These are phyloP conservation scores for Malus hybrid DNA, from an alignment of 331 rosid species.

Conservation along the genomic window DNA sequence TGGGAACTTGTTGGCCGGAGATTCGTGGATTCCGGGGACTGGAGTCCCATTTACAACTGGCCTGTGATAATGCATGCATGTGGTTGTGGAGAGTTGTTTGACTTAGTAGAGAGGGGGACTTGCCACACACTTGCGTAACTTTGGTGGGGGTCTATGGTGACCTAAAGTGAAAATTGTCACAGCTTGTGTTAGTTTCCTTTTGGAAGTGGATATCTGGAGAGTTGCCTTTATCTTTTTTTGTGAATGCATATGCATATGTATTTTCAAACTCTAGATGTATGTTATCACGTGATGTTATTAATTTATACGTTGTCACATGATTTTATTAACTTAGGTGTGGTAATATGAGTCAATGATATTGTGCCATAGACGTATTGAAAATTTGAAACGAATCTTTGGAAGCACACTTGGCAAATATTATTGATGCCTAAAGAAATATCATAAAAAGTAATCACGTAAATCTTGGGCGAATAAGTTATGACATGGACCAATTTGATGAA, in stretches of 20 bases:
- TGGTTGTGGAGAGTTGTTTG: background rate
- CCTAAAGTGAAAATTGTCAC: background rate
- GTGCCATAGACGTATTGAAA: background rate
- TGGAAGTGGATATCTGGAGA: background rate
- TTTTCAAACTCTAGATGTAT: background rate
- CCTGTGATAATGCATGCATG: slow-evolving; percentile 7
- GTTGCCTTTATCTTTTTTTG: background rate
- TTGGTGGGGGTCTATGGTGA: background rate
- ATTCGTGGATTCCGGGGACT: slow-evolving; percentile 24
- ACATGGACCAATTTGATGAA: background rate
- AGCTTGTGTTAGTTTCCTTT: background rate
- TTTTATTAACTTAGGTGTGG: rapidly evolving
- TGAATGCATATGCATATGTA: background rate
- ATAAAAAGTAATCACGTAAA: background rate
- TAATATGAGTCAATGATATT: too few relatives aligned
- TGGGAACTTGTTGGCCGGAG: slow-evolving; percentile 24
- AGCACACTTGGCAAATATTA: background rate
- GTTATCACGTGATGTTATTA: too few relatives aligned
- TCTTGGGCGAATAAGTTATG: background rate
- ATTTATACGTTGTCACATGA: too few relatives aligned
- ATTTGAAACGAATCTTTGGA: background rate
- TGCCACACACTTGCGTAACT: background rate
- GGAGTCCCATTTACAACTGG: slow-evolving; percentile 30
- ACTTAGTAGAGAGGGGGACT: background rate
- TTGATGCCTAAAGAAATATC: background rate